phyloP scores from a whole-genome alignment of 2,329 filamentous ascomycete species.

The Microsporum ferrugineum region DNA sequence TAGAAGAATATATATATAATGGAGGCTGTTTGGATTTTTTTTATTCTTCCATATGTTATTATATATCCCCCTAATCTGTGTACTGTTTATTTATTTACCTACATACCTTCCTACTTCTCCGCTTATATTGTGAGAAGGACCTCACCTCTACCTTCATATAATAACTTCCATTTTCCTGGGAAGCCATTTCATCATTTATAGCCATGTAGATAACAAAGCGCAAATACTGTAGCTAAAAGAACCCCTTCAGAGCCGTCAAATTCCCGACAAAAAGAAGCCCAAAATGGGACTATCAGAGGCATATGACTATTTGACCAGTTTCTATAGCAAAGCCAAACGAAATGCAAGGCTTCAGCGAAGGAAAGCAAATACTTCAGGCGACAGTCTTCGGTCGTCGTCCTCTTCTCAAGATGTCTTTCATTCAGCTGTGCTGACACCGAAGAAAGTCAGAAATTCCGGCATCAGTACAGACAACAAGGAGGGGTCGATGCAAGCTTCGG shows the following conservation, averaged over 20 bases:
- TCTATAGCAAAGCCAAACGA: constrained; percentile 7
- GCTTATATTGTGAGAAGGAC: not conserved
- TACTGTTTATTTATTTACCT: not conserved
- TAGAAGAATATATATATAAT: not conserved
- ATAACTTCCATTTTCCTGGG: not conserved
- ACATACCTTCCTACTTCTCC: not conserved
- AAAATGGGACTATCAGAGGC: constrained; percentile 12
- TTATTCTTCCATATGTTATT: not conserved
- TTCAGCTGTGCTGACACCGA: not conserved
- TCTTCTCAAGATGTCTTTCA: not conserved
- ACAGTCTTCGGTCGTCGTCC: not conserved
- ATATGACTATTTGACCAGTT: constrained; percentile 13
- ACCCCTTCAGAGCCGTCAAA: not conserved
- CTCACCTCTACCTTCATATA: not conserved
- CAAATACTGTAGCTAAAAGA: not conserved
- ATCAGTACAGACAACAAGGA: not conserved
- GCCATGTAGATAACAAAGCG: not conserved
- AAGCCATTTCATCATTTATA: not conserved
- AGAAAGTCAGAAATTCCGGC: not conserved
- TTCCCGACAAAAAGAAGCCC: not conserved
- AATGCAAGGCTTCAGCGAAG: not conserved
- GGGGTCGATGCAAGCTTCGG: not conserved
- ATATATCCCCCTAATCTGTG: not conserved
- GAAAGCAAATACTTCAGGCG: not conserved
- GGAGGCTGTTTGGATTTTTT: not conserved